Conservation (phyloP, 257 asterid genomes). For the Ocimum tenuiflorum region DNA sequence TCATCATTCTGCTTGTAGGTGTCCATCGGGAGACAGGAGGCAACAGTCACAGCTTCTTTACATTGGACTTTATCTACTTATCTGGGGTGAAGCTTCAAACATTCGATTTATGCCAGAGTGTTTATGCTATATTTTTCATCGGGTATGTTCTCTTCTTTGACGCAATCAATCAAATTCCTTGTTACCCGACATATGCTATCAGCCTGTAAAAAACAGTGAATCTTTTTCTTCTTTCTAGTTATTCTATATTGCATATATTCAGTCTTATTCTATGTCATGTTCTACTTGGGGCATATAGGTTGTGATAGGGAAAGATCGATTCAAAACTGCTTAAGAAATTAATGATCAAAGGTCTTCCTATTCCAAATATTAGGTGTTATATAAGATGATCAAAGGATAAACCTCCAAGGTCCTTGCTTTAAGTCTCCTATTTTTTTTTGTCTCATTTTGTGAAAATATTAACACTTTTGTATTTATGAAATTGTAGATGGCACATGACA, state of each 20-base stretch:
- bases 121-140: constrained; percentile 90
- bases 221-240: not conserved
- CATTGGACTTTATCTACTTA: constrained; percentile 90
- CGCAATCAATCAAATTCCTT: constrained; percentile 8
- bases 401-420: not conserved
- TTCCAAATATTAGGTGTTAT: not conserved
- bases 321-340: not conserved
- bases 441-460: constrained; percentile 10
- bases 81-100: constrained; percentile 99
- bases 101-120: constrained; percentile 98
- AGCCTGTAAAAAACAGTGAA: not conserved
- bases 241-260: not conserved
- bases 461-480: constrained; percentile 15
- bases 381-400: not conserved
- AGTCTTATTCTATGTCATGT: not conserved
- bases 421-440: not conserved
- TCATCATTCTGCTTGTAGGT: constrained; percentile 38
- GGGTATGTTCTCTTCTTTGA: constrained; percentile 44
- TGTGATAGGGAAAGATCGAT: not conserved
- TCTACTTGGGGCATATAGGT: not conserved
- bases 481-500: constrained; percentile 77
- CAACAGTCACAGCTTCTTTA: constrained; percentile 87
- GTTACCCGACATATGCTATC: not conserved
- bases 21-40: constrained; percentile 49
- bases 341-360: not conserved